phyloP scores from a whole-genome alignment of 2,329 filamentous ascomycete genomes.

The Cladophialophora psammophila region DNA sequence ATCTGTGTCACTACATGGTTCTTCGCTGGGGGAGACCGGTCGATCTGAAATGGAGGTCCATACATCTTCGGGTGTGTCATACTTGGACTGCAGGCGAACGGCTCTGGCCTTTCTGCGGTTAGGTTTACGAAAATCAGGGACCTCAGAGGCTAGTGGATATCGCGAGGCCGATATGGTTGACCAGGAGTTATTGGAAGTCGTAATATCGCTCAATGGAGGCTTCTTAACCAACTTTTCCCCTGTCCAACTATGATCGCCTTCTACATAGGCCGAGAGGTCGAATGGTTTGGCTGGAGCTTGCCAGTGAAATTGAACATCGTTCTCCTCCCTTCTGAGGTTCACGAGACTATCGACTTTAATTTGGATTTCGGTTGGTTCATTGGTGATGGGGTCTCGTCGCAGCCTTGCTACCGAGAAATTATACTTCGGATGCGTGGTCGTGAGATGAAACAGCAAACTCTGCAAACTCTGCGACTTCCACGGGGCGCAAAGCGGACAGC shows the following conservation, averaged over 20 bases:
- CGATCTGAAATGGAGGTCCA: slow-evolving; percentile 40
- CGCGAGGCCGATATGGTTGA: slow-evolving; percentile 16
- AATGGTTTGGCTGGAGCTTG: slow-evolving; percentile 35
- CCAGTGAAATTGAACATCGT: slow-evolving; percentile 28
- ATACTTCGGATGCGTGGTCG: slow-evolving; percentile 36
- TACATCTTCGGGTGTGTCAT: slow-evolving; percentile 15
- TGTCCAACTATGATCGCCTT: slow-evolving; percentile 34
- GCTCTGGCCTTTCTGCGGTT: slow-evolving; percentile 32
- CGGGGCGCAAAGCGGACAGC: slow-evolving; percentile 35
- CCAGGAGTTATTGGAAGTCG: neutral
- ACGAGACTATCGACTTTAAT: slow-evolving; percentile 30
- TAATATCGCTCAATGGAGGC: neutral
- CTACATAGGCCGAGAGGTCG: slow-evolving; percentile 34
- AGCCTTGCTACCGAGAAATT: slow-evolving; percentile 32
- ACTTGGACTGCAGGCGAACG: slow-evolving; percentile 24
- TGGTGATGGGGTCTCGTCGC: slow-evolving; percentile 13
- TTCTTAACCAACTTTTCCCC: slow-evolving; percentile 16
- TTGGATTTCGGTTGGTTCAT: slow-evolving; percentile 21
- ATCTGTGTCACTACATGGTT: slow-evolving; percentile 38
- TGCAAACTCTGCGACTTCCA: slow-evolving; percentile 29
- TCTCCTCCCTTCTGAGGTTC: slow-evolving; percentile 20
- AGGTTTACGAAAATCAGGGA: slow-evolving; percentile 35
- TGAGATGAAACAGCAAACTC: slow-evolving; percentile 38
- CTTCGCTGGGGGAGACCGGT: slow-evolving; percentile 35
- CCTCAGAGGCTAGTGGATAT: slow-evolving; percentile 27